Conservation (phyloP, 1,284 basidiomycete genomes). For the Moniliophthora roreri region DNA sequence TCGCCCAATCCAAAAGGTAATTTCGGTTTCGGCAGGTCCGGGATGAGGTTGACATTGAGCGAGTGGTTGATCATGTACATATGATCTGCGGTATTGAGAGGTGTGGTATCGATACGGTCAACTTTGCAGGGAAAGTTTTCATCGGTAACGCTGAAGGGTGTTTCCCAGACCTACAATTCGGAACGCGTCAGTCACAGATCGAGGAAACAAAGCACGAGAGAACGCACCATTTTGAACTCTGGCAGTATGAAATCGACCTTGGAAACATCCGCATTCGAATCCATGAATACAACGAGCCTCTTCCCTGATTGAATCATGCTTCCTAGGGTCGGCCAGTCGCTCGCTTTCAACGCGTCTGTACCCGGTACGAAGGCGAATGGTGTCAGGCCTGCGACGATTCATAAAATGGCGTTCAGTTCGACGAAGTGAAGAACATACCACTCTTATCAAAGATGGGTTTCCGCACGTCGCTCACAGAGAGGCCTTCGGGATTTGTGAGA, state of each 20-base stretch:
- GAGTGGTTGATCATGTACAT: constrained; percentile 61
- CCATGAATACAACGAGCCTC: constrained; percentile 71
- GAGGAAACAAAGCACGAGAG: constrained; percentile 17
- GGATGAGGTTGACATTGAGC: constrained; percentile 40
- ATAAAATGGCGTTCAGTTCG: not conserved
- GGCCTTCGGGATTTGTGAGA: constrained; percentile 69
- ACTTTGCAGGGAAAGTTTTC: constrained; percentile 68
- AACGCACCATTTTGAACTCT: constrained; percentile 56
- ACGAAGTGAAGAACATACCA: constrained; percentile 22
- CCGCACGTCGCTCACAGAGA: constrained; percentile 50
- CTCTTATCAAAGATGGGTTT: constrained; percentile 53
- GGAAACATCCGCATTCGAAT: constrained; percentile 43
- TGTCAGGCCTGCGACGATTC: constrained; percentile 47
- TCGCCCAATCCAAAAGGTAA: constrained; percentile 18
- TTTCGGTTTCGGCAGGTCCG: constrained; percentile 23
- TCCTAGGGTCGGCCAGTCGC: constrained; percentile 75
- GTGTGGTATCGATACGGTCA: constrained; percentile 56
- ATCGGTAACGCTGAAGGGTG: constrained; percentile 64
- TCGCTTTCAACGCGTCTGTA: constrained; percentile 47
- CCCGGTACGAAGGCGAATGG: constrained; percentile 60
- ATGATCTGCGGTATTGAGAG: constrained; percentile 45
- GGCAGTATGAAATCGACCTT: constrained; percentile 60
- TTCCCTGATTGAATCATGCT: constrained; percentile 66
- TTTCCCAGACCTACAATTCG: constrained; percentile 68
- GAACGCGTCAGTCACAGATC: constrained; percentile 1